A percentile compares a stretch with the other conserved stretches of the same genome.
phyloP scores from a whole-genome alignment of 2,329 filamentous ascomycete genomes.

The Aureobasidium sp. region DNA sequence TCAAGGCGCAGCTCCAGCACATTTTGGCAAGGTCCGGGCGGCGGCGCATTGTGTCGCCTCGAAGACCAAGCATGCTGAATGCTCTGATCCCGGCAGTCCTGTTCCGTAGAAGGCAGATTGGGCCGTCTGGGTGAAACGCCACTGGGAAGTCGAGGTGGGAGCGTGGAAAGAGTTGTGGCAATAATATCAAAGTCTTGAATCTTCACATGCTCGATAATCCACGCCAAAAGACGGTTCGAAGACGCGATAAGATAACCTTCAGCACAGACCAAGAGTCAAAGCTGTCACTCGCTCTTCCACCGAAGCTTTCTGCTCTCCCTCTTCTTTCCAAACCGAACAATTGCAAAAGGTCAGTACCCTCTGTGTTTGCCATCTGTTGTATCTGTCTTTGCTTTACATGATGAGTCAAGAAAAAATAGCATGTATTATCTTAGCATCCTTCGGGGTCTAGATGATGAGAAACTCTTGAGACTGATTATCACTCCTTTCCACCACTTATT shows the following conservation, averaged over 20 bases:
- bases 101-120: neutral
- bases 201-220: slow-evolving; percentile 2
- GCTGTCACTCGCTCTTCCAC: neutral
- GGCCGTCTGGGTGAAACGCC: neutral
- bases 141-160: neutral
- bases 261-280: neutral
- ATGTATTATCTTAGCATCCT: slow-evolving; percentile 42
- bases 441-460: slow-evolving; percentile 14
- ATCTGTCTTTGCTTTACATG: slow-evolving; percentile 24
- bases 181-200: neutral
- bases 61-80: slow-evolving; percentile 4
- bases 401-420: slow-evolving; percentile 28
- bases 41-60: neutral
- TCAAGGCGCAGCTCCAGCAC: slow-evolving; percentile 17
- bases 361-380: neutral
- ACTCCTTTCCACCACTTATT: neutral
- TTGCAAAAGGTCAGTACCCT: slow-evolving; percentile 3
- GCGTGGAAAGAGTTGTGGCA: neutral
- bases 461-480: slow-evolving; percentile 3
- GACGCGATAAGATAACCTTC: neutral
- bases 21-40: slow-evolving; percentile 3
- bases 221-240: neutral
- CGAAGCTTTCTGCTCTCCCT: neutral
- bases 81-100: neutral
- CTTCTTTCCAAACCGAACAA: neutral